Conservation (phyloP, 2,329 filamentous ascomycete species). For the Cercospora zeae-maydis region DNA sequence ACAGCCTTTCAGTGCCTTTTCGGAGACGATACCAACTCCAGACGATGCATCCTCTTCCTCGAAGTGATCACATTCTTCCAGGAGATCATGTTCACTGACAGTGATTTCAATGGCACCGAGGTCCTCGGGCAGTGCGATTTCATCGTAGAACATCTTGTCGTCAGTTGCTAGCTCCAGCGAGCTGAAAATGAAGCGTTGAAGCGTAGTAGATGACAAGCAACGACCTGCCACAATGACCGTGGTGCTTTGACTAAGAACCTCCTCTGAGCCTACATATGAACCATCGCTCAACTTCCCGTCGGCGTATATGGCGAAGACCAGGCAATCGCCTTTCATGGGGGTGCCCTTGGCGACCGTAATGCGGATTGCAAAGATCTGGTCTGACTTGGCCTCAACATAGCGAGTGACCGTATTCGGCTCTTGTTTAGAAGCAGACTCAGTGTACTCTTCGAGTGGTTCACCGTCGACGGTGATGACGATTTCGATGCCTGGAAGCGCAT, state of each 20-base stretch:
- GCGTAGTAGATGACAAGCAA: not conserved
- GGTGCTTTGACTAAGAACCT: not conserved
- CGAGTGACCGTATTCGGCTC: slow-evolving; percentile 16
- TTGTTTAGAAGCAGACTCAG: slow-evolving; percentile 12
- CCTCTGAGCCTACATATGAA: not conserved
- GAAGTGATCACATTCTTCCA: not conserved
- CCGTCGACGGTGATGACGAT: slow-evolving; percentile 21
- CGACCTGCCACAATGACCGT: not conserved
- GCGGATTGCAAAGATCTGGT: slow-evolving; percentile 22
- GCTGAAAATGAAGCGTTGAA: not conserved
- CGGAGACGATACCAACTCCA: slow-evolving; percentile 12
- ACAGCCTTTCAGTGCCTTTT: slow-evolving; percentile 25
- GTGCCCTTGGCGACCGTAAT: slow-evolving; percentile 3
- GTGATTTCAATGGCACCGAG: slow-evolving; percentile 19
- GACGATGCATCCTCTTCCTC: not conserved
- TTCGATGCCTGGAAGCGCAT: slow-evolving; percentile 22
- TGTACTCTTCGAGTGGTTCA: slow-evolving; percentile 24
- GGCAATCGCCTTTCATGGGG: slow-evolving; percentile 14
- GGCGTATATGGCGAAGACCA: slow-evolving; percentile 14
- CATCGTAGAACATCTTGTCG: not conserved
- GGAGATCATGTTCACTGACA: not conserved
- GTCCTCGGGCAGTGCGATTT: not conserved
- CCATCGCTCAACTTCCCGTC: slow-evolving; percentile 14
- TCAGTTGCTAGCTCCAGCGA: not conserved
- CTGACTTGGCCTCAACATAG: slow-evolving; percentile 25